Conservation (phyloP, 306 rosid genomes). For the Benincasa hispida region DNA sequence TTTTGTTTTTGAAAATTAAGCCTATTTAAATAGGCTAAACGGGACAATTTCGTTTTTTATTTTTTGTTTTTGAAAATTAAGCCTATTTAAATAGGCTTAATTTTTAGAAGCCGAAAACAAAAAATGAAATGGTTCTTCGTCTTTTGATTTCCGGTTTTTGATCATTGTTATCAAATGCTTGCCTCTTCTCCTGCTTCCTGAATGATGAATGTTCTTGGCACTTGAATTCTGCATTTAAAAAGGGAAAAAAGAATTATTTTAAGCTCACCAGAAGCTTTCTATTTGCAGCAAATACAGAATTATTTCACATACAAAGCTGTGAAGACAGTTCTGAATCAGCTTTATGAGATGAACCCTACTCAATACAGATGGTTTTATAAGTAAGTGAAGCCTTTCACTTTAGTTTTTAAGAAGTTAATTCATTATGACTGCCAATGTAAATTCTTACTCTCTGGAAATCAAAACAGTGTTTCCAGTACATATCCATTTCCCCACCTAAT, state of each 20-base stretch:
- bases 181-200: background rate
- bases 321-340: slow-evolving; percentile 84
- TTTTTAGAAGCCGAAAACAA: no score
- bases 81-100: no score
- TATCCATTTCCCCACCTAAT: background rate
- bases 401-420: background rate
- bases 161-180: background rate
- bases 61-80: no score
- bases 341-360: slow-evolving; percentile 94
- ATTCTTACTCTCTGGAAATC: background rate
- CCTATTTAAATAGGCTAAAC: no score
- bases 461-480: background rate
- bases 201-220: background rate
- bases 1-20: no score
- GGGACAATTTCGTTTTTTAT: no score
- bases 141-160: background rate
- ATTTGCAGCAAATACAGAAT: slow-evolving; percentile 73
- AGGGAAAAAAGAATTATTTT: background rate
- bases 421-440: background rate
- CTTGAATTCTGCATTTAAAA: background rate
- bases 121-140: no score
- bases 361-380: slow-evolving; percentile 82
- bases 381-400: slow-evolving; percentile 35
- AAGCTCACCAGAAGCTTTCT: background rate
- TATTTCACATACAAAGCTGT: slow-evolving; percentile 91